Evolutionary conservation across 768 basidiomycete genomes (phyloP).

Genomic region (Filobasidium floriforme): DNA sequence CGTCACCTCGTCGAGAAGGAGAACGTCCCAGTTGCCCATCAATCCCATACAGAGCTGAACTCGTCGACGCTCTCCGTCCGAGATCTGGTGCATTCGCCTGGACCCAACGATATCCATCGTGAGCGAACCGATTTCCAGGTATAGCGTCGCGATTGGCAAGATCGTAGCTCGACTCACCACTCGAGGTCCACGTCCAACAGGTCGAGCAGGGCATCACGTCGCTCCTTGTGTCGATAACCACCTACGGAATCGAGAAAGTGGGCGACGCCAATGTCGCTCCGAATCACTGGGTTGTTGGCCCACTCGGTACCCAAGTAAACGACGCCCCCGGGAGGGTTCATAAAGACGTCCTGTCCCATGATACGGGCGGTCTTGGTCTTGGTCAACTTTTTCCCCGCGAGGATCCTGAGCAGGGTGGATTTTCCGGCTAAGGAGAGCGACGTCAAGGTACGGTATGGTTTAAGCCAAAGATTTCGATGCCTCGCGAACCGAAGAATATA

Average conservation of each 20-base stretch:
- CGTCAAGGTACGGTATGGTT: not conserved
- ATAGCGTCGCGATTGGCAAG: not conserved
- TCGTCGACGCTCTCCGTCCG: conserved; percentile 85
- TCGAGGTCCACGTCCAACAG: conserved; percentile 91
- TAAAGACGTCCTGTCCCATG: conserved; percentile 78
- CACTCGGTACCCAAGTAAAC: conserved; percentile 92
- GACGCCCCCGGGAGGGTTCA: conserved; percentile 66
- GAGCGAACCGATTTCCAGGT: not conserved
- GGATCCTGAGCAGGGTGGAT: conserved; percentile 86
- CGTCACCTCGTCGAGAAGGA: conserved; percentile 93
- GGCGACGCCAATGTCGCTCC: conserved; percentile 85
- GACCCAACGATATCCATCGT: not conserved
- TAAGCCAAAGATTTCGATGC: not conserved
- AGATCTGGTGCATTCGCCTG: conserved; percentile 88
- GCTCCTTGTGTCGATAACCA: conserved; percentile 83
- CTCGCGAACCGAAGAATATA: not conserved
- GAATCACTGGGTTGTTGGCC: conserved; percentile 96
- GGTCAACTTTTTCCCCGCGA: conserved; percentile 83
- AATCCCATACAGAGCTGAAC: conserved; percentile 94
- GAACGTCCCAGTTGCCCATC: conserved; percentile 87
- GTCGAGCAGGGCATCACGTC: conserved; percentile 75
- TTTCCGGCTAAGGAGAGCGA: conserved; percentile 57
- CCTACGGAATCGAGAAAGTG: conserved; percentile 94
- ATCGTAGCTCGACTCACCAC: conserved; percentile 46
- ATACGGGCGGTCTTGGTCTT: conserved; percentile 60